Evolutionary conservation across 108 stramenopile species (phyloP), one percentile per base, ranked within the genome.

Genomic region (Nitzschia sp.): DNA sequence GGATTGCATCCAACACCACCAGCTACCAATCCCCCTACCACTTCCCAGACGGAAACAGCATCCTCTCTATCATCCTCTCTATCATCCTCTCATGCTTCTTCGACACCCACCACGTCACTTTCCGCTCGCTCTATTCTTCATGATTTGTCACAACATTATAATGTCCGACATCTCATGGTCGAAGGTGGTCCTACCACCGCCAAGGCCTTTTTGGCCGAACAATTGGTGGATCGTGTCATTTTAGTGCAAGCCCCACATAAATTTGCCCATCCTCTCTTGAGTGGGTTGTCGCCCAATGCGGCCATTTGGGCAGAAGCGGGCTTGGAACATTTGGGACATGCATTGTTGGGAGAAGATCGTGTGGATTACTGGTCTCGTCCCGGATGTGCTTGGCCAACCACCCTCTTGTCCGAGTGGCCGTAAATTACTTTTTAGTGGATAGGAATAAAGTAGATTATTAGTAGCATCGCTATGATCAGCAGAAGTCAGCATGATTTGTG

Each of bases 111-210:
- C 17, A 37, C 39, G 5, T 14, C 12, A 6, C 40, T 87, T 20
- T 86, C 83, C n/a, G 70, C 80, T 29, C 17, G 42, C 17, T 48
- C 60, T 9, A 63, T 85, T 0, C 20, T 82, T 39, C 44, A 78
- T 43, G 76, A 83, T 64, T 70, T 87, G 40, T 3, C 48, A 42
- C 22, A 50, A 51, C 74, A 63, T n/a, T 65, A 56, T 41, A 71
- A 72, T 34, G 50, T 89, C 12, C 62, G 76, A n/a, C 91, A 92
- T 69, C 65, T 89, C 10, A 88, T 92, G 86, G 86, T 92, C 39
- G 91, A 92, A 77, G 91, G 91, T 41, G 91, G 91, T 34, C 91
- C 91, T 17, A 51, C 67, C 8, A 87, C 87, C 8, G 91, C 91
- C 51, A 74, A 41, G 42, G 52, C 57, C 9, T 92, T 92, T 64